Evolutionary conservation across 2,329 filamentous ascomycete species (phyloP).

Genomic region (Fusarium sp.): DNA sequence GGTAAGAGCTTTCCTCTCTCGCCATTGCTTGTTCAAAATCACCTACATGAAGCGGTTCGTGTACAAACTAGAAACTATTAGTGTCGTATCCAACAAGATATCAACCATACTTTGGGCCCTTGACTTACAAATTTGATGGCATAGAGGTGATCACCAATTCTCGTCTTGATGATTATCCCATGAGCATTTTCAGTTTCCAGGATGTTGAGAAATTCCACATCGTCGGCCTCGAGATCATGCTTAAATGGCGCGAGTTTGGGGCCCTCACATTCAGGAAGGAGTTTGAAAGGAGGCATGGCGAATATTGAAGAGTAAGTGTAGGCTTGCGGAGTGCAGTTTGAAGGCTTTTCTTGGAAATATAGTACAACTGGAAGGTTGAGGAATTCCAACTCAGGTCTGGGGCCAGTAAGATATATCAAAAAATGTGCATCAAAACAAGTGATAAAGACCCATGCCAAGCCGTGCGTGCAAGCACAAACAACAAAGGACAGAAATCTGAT

Average conservation of each 20-base stretch:
- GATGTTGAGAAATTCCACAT: slow-evolving; percentile 24
- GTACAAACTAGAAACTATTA: not conserved
- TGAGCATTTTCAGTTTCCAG: not conserved
- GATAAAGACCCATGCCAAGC: no score
- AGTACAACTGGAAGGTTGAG: no score
- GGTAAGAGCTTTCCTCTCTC: rapidly evolving
- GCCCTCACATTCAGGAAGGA: slow-evolving; percentile 13
- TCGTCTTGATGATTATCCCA: not conserved
- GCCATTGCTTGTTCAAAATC: no score
- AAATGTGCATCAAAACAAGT: no score
- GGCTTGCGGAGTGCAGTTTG: no score
- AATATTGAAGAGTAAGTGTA: not conserved
- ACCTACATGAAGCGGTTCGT: no score
- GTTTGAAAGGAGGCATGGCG: slow-evolving; percentile 12
- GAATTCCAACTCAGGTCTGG: no score
- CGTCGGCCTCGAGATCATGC: slow-evolving; percentile 19
- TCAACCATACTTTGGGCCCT: not conserved
- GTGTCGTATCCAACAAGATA: not conserved
- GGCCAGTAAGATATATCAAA: no score
- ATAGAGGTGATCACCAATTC: not conserved
- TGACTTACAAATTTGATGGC: slow-evolving; percentile 1
- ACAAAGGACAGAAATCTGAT: no score
- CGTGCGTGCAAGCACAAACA: no score
- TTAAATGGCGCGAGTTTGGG: slow-evolving; percentile 15
- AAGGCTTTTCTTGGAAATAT: no score